Percentiles rank a stretch among this genome's conserved stretches.
phyloP scores from a whole-genome alignment of 371 early-diverging fungal species.

The Mucor circinelloides region DNA sequence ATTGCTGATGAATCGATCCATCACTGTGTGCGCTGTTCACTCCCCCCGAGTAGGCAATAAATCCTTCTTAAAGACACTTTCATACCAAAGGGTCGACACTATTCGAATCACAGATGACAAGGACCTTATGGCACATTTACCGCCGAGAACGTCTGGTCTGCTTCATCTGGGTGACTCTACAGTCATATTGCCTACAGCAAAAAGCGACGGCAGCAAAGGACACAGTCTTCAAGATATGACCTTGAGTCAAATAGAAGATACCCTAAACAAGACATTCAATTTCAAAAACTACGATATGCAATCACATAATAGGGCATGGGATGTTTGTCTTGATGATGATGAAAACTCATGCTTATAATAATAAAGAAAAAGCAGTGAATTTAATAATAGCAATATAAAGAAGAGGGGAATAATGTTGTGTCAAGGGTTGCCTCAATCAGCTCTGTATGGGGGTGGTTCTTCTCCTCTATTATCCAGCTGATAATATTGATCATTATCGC shows the following conservation, averaged over 20 bases:
- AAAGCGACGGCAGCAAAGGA: background rate
- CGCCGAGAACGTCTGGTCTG: conserved; percentile 41
- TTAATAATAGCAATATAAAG: background rate
- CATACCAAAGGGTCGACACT: conserved; percentile 25
- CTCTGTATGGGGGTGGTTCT: conserved; percentile 43
- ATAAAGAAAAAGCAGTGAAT: background rate
- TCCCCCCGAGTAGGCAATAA: conserved; percentile 39
- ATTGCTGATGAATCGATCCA: conserved; percentile 29
- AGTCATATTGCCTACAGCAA: conserved; percentile 11
- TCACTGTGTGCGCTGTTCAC: conserved; percentile 33
- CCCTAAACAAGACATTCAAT: conserved; percentile 16
- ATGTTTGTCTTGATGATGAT: conserved; percentile 8
- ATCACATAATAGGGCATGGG: conserved; percentile 11
- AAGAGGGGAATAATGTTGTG: background rate
- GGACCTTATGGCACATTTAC: conserved; percentile 36
- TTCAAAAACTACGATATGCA: conserved; percentile 6
- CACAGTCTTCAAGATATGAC: conserved; percentile 8
- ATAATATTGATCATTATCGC: conserved; percentile 34
- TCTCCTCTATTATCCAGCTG: conserved; percentile 30
- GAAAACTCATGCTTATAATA: background rate
- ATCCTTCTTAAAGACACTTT: conserved; percentile 26
- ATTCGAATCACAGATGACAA: conserved; percentile 35
- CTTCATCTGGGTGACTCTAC: conserved; percentile 36
- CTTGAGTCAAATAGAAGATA: conserved; percentile 14
- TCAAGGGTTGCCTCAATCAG: conserved; percentile 7